Evolutionary conservation across 352 stramenopile genomes (phyloP).

Genomic region (Phytophthora sansomeana): DNA sequence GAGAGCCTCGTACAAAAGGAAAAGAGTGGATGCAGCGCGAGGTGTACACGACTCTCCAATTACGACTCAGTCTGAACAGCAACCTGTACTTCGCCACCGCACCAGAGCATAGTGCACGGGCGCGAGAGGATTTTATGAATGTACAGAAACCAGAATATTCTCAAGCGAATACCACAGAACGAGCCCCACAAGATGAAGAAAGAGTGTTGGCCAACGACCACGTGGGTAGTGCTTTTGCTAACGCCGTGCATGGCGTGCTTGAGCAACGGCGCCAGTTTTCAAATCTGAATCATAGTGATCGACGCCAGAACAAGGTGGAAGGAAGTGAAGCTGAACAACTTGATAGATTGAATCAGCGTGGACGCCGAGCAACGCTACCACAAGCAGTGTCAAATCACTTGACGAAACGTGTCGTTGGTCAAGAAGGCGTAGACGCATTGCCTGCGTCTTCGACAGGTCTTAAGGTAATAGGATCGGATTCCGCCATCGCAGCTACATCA

Average conservation of each 20-base stretch:
- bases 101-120: conserved; percentile 4
- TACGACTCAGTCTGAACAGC: conserved; percentile 3
- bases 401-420: not conserved
- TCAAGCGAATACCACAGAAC: not conserved
- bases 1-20: conserved; percentile 21
- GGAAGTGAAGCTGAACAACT: not conserved
- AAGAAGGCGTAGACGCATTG: conserved; percentile 1
- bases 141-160: not conserved
- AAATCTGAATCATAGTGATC: not conserved
- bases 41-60: not conserved
- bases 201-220: not conserved
- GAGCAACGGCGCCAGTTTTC: not conserved
- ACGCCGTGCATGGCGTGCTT: not conserved
- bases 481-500: not conserved
- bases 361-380: conserved; percentile 24
- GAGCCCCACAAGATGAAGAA: not conserved
- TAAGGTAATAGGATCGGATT: conserved; percentile 2
- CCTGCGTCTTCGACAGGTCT: not conserved
- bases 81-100: not conserved
- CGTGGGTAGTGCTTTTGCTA: not conserved
- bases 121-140: not conserved
- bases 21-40: conserved; percentile 7
- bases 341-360: conserved; percentile 16
- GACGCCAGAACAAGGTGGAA: conserved; percentile 2
- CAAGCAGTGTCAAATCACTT: not conserved